These are phyloP conservation scores for Climacium dendroides DNA, from an alignment of 225 moss, liverwort and hornwort genomes.

Conservation along the genomic window DNA sequence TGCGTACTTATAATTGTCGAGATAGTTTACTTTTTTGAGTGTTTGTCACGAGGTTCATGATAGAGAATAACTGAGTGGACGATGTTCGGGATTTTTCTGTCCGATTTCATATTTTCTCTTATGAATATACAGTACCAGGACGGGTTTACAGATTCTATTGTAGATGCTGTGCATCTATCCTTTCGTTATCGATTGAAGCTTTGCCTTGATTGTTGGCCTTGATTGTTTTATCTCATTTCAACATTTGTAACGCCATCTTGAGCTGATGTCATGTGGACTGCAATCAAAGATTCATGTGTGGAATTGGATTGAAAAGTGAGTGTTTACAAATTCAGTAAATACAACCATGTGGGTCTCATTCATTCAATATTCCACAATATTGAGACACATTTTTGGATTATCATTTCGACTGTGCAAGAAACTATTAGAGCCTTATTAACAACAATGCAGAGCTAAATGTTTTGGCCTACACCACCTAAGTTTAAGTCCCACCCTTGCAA, in stretches of 20 bases:
- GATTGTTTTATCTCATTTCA: background rate
- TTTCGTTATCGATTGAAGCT: background rate
- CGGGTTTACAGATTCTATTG: background rate
- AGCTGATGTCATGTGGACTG: background rate
- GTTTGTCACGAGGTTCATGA: background rate
- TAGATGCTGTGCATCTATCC: background rate
- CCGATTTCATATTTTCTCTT: background rate
- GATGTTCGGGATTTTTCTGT: background rate
- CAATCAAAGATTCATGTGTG: background rate
- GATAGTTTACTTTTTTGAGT: background rate
- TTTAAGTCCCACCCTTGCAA: background rate
- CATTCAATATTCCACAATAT: background rate
- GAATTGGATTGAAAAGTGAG: background rate
- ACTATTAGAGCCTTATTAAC: background rate
- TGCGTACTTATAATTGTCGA: background rate
- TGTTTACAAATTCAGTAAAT: background rate
- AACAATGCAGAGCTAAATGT: background rate
- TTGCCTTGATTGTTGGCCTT: background rate
- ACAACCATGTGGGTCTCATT: background rate
- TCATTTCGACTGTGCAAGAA: background rate
- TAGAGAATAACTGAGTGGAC: background rate
- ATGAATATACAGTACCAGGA: background rate
- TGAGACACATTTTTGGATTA: background rate
- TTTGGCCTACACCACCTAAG: background rate
- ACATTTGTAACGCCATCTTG: background rate